Percentiles rank a stretch among this genome's conserved stretches.
These are phyloP conservation scores for Pseudocercospora crystallina DNA, from an alignment of 2,329 filamentous ascomycete genomes.

Conservation along the genomic window DNA sequence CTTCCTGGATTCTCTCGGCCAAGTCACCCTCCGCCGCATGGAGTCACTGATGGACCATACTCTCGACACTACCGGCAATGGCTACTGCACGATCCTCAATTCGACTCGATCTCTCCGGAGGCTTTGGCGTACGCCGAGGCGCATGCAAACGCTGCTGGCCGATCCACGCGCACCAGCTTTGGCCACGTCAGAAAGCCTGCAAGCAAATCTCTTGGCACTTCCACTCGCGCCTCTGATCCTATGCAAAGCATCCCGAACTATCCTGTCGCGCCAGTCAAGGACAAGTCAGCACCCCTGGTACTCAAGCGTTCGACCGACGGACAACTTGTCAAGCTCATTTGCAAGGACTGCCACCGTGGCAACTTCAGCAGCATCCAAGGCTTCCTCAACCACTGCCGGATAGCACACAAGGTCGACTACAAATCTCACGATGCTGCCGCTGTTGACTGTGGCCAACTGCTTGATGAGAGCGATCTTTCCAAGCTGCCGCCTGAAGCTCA, in stretches of 20 bases:
- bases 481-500: constrained; percentile 31
- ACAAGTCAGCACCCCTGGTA: constrained; percentile 69
- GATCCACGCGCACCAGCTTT: constrained; percentile 66
- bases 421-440: constrained; percentile 96
- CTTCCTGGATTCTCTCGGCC: constrained; percentile 65
- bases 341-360: constrained; percentile 78
- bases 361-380: constrained; percentile 96
- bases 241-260: constrained; percentile 58
- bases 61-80: constrained; percentile 92
- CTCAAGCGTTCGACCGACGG: constrained; percentile 81
- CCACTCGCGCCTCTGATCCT: constrained; percentile 59
- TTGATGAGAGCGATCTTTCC: constrained; percentile 64
- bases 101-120: constrained; percentile 58
- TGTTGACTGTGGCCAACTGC: constrained; percentile 77
- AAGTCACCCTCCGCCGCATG: constrained; percentile 81
- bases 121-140: constrained; percentile 24
- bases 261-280: constrained; percentile 73
- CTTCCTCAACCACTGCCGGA: constrained; percentile 99
- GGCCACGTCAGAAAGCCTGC: constrained; percentile 47
- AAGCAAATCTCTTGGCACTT: constrained; percentile 58
- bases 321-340: constrained; percentile 84
- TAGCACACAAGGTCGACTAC: constrained; percentile 89
- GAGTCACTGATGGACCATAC: constrained; percentile 88
- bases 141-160: constrained; percentile 57
- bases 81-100: constrained; percentile 84